Evolutionary conservation across 306 rosid species (phyloP), one percentile per base, ranked within the genome.

Genomic region (Inga laurina): DNA sequence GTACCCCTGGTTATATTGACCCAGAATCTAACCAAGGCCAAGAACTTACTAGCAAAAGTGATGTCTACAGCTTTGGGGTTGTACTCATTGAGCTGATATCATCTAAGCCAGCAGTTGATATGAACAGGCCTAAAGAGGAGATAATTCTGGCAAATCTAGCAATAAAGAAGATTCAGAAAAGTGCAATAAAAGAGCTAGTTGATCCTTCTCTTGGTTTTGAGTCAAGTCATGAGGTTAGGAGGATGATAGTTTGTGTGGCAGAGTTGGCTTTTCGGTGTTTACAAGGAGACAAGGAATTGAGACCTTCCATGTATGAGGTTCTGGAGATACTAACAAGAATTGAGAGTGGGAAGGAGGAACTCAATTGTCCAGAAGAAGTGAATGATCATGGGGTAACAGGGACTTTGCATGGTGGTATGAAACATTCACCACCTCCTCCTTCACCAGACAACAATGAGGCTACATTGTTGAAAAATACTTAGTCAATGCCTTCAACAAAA

Each of bases 241-340:
- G 88, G 85, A 89, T 81, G 94, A 77, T 87, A 70, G 86, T 83
- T 75, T 85, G 81, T 37, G 92, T 91, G 30, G 97, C 94, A 30
- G 89, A 83, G 51, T 88, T 94, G 87, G 98, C 97, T 70, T 90
- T 92, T 54, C 94, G 32, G 7, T 94, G 98, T 84, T 80, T 94
- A 84, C 93, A 91, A 80, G 83, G 69, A 87, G 93, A 90, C 79
- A 90, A 83, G 88, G 92, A 92, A 12, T 74, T 84, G 79, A 91
- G 97, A 69, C 94, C 98, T 71, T 75, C 90, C 13, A 94, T 94
- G 94, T 83, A 81, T 34, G 92, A 91, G 81, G 91, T 89, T 1
- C 80, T 89, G 75, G 87, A 86, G 78, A 90, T 80, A 13, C 86
- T 92, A 71, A 86, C n/a, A 84, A 87, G 67, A n/a, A 94, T 91